Evolutionary conservation across 352 stramenopile species (phyloP), one percentile per base, ranked within the genome.

Genomic region (Aphanomyces stellatus): DNA sequence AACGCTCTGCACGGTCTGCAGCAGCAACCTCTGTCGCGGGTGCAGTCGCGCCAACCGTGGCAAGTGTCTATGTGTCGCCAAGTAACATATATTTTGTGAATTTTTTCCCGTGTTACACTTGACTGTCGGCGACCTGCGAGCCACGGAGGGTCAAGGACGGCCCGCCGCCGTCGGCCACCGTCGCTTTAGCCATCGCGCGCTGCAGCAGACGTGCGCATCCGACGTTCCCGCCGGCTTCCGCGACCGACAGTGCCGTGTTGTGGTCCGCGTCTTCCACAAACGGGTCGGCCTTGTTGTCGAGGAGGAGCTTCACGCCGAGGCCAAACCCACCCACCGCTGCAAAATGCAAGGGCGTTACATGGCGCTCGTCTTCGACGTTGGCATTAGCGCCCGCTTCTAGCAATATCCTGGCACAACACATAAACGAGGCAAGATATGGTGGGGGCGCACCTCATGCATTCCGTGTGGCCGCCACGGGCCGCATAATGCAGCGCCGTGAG

Each of bases 261-360:
- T 82, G 79, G 74, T 93, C 82, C 72, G 90, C 46, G 56, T 90
- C 84, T 76, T 90, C 82, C 71, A 79, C 73, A 65, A 93, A 93
- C 59, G 84, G 84, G 56, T 93, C 82, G 0, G 81, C 84, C 59
- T 93, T 81, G 72, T 88, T 70, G 72, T 91, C 82, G 48, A 93
- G 66, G 61, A 93, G 73, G 51, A 93, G 69, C 70, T 93, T 93
- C 19, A 93, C 82, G 40, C 82, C 88, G 19, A 93, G 75, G 42
- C 82, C 84, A 62, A 91, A 83, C 28, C 84, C 84, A 13, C 81
- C 78, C 10, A 93, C 57, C 3, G 82, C 81, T 6, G 84, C 82
- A 7, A 93, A 69, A 69, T 93, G 84, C 56, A 93, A 69, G 6
- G 84, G 84, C 63, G 82, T 93, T 53, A 93, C 80, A 40, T 77